These are phyloP conservation scores for Trametes punicea DNA, from an alignment of 768 basidiomycete species.

Conservation along the genomic window DNA sequence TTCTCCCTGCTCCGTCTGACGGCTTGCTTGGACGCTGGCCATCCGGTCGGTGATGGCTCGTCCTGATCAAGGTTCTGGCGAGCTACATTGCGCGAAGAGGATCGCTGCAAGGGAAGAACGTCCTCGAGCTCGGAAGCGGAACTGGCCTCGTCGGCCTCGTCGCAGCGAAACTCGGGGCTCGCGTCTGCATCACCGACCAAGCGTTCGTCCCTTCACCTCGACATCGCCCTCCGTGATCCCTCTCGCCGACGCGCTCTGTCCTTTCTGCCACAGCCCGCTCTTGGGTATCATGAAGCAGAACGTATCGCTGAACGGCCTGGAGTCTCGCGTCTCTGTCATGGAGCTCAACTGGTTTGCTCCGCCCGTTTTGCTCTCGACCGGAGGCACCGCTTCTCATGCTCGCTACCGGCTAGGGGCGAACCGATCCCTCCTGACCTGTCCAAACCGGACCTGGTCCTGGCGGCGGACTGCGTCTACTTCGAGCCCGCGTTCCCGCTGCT, in stretches of 20 bases:
- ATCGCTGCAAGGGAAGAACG: constrained; percentile 49
- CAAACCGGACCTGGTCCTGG: constrained; percentile 67
- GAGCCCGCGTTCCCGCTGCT: constrained; percentile 90
- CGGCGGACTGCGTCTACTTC: constrained; percentile 95
- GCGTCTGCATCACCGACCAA: constrained; percentile 86
- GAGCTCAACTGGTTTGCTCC: constrained; percentile 79
- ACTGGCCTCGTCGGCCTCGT: constrained; percentile 92
- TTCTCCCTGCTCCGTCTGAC: not conserved
- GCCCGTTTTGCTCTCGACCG: constrained; percentile 3
- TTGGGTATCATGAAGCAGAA: constrained; percentile 79
- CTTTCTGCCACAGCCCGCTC: constrained; percentile 50
- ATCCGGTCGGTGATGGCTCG: too few relatives aligned
- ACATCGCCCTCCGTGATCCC: not conserved
- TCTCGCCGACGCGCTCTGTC: not conserved
- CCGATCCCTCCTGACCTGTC: constrained; percentile 42
- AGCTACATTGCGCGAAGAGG: constrained; percentile 66
- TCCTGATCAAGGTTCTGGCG: constrained; percentile 62
- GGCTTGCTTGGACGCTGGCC: too few relatives aligned
- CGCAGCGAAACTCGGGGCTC: constrained; percentile 61
- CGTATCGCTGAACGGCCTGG: constrained; percentile 60
- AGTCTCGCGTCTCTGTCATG: constrained; percentile 47
- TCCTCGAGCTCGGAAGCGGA: constrained; percentile 87
- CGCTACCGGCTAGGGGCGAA: constrained; percentile 55
- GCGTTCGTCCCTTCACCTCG: constrained; percentile 51
- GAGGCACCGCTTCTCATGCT: not conserved